Base-by-base conservation (phyloP, 1,139 yeast genomes). In the Groenewaldozyma auringiensis region DNA sequence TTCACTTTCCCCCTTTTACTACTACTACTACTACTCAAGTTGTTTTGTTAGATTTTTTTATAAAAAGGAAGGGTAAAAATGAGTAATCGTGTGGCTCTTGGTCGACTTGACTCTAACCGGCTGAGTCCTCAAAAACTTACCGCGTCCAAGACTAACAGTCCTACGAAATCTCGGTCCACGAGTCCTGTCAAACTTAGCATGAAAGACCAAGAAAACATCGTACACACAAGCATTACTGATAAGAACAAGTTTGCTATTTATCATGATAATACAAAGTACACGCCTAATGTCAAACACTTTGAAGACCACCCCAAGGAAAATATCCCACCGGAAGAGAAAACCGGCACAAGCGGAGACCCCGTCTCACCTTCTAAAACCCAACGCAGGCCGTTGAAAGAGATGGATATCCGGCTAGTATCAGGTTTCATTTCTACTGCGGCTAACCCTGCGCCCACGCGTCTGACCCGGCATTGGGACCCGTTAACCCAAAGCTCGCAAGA, bases 371-470 rank as follows among this genome's bases (percentile, higher is more conserved):
- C 36, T 22, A 21, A 18, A 27, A 22, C 34, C 18, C 40, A 31
- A 21, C 27, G 45, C n/a, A 11, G 18, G 13, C 47, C 49, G 6
- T 40, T 47, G 16, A 17, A 37, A 11, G 49, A 47, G 21, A 29
- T 47, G 27, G 37, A 41, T 41, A 40, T 39, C 14, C 14, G 16
- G 6, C 38, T 22, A 14, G 37, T 18, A 11, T 40, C 47, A 11
- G 49, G 49, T 2, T 47, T 34, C 27, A 33, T 47, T 21, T 16
- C 40, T n/a, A 21, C 37, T 13, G 29, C 33, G 8, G 44, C 42
- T 17, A 31, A 32, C 25, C 33, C 37, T 3, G 34, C 20, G 3
- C 34, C 42, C 8, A 21, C 32, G 18, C 47, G 37, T 18, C 40
- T 45, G 13, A 38, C 41, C 8, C 33, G 29, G 14, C 18, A 42